Evolutionary conservation across 106 monocot species (phyloP), one percentile per base, ranked within the genome.

Genomic region (Dendrobium catenatum): DNA sequence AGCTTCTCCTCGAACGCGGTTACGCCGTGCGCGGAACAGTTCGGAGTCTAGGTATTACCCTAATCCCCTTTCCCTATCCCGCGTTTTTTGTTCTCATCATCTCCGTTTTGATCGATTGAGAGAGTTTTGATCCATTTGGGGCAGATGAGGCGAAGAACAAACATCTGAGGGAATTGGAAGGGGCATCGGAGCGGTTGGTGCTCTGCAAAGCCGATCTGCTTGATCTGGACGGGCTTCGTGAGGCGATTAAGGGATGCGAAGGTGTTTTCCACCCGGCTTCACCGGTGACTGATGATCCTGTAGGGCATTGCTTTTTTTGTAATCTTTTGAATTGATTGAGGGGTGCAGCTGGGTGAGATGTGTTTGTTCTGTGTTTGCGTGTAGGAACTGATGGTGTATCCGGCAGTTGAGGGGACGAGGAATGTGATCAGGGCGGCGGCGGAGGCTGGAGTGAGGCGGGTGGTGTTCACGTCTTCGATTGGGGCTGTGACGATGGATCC

Each of bases 221-320:
- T 44, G 95, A 95, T 80, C 81, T 42, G 41, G 85, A 86, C 9
- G 83, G 86, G 42, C 85, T 95, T 18, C 87, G 79, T 13, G 26
- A 37, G 7, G 95, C 95, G 6, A 77, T 95, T 55, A 78, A 87
- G 4, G 95, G 90, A 42, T 95, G 95, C 84, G 78, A 88, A 1
- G 92, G 95, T 46, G 90, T 95, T 8, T 95, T 95, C 83, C 95
- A 95, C 90, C 88, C 89, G 1, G 95, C 95, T 4, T 92, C 95
- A 7, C 95, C 95, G 3, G 88, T 95, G 79, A 93, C 95, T 73
- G 92, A 95, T 46, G 92, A 95, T 43, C 92, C 95, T 4, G 95
- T 95, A 77, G 9, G 79, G 2, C 13, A 29, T 68, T 70, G 15
- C 37, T 70, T 70, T 70, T 70, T 2, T 33, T 31, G 70, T 26